Evolutionary conservation across 208 protist species (phyloP), one percentile per base, ranked within the genome.

Genomic region (Acanthamoeba polyphaga): DNA sequence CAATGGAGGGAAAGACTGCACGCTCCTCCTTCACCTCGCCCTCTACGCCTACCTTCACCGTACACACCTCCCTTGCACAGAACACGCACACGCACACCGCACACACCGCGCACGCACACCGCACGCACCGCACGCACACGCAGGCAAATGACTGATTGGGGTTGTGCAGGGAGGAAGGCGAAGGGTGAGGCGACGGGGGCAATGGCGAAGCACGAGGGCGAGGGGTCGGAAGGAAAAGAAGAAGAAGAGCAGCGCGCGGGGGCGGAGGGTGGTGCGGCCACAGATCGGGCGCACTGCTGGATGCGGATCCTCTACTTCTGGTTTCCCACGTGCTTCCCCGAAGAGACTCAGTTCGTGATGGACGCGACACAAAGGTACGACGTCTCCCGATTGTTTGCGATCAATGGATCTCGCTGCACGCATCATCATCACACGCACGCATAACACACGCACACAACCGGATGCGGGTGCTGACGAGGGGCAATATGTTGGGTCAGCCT

Each of bases 1-100:
- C 66, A 97, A 97, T 58, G 96, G 96, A 24, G 96, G 96, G 8
- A 97, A 97, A 74, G 96, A 97, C 76, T 96, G 96, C 91, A 97
- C 95, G 17, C 53, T 96, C 19, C 27, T 97, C 5, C 60, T 97
- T 3, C 92, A 97, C 76, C 62, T 97, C 46, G 27, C 76, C 17
- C 88, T 93, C 88, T 93, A 93, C 43, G 64, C 88, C 38, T 76
- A 78, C 66, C 24, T 58, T 19, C 32, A 49, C 8, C 53, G 88
- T 64, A 90, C 58, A 12, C 49, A 29, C 29, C 76, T 3, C 9
- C 15, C 22, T 66, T 15, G 60, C 60, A 51, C 13, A 17, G 49
- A 51, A 15, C 49, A 51, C 49, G 49, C 49, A 51, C 8, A 6
- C 64, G 5, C 62, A 12, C 62, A 29, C 64, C 64, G 22, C 27